Conservation (phyloP, 257 asterid genomes). For the Knoxia roxburghii region DNA sequence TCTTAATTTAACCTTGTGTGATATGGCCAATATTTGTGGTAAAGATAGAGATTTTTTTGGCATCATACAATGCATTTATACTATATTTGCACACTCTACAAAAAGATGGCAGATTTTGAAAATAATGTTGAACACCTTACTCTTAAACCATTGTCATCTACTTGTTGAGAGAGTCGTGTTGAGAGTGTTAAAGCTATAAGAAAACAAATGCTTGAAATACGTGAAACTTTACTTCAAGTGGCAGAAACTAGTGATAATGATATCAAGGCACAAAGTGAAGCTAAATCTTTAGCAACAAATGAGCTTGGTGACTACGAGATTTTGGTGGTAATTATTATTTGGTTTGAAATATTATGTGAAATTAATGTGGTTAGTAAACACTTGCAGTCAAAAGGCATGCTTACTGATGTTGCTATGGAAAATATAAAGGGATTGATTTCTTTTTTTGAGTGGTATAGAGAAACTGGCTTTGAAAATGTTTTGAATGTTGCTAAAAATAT, state of each 20-base stretch:
- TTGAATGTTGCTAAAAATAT: neutral
- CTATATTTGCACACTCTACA: neutral
- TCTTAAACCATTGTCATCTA: neutral
- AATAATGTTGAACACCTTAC: neutral
- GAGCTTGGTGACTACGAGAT: neutral
- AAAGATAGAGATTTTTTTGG: neutral
- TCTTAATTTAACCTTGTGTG: neutral
- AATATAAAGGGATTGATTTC: neutral
- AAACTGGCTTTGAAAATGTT: neutral
- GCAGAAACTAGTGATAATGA: neutral
- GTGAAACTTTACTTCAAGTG: neutral
- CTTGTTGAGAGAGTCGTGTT: neutral
- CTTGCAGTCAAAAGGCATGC: neutral
- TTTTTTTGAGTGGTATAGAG: neutral
- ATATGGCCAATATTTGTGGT: neutral
- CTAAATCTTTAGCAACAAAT: neutral
- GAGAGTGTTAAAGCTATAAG: constrained; percentile 1
- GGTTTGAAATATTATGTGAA: neutral
- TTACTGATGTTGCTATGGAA: neutral
- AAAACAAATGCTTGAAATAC: neutral
- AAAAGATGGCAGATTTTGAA: neutral
- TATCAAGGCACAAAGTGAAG: neutral
- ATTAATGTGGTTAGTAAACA: too few species aligned
- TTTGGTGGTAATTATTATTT: neutral
- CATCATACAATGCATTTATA: neutral